Evolutionary conservation across 2,329 filamentous ascomycete genomes (phyloP), one percentile per base, ranked within the genome.

Genomic region (Claviceps pazoutovae): DNA sequence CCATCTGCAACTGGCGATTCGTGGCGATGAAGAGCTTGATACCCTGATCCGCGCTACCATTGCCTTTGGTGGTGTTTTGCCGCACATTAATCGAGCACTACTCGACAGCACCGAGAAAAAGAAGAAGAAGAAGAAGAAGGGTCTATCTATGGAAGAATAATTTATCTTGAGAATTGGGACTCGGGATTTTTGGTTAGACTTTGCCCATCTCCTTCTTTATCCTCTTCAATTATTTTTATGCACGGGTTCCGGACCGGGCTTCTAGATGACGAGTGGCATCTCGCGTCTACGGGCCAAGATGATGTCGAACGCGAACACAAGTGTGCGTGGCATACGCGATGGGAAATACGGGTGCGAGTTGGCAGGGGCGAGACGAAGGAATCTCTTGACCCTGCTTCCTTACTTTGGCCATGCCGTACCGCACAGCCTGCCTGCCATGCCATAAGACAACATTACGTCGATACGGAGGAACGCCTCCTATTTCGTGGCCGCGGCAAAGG

Each of bases 41-140:
- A 97, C 90, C 23, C 78, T 98, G 53, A 97, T 98, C 68, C 87
- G 90, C 63, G 93, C 93, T 53, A 98, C 93, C 56, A 98, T 98
- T 64, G 93, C 93, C 55, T 97, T 94, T 61, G 93, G 93, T 75
- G 93, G 93, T 84, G 93, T 98, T 30, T 76, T 98, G 65, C 93
- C 93, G 58, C 91, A 96, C 73, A 98, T 98, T 82, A 97, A 98
- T 78, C 87, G 93, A 62, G 93, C 93, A 14, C 76, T 98, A 60
- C 77, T 98, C 30, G 30, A 34, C 9, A 34, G 30, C 30, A 61
- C 80, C 95, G 68, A 34, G 30, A 95, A 95, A 82, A 89, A 95
- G 52, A 89, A 95, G 73, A 87, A 95, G 74, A 95, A 95, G 86
- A 95, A 95, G 86, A 95, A 95, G 86, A 88, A 88, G 75, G 83